Percentiles rank a stretch among this genome's conserved stretches.
phyloP scores from a whole-genome alignment of 352 stramenopile genomes.

The Phytophthora brassicae region DNA sequence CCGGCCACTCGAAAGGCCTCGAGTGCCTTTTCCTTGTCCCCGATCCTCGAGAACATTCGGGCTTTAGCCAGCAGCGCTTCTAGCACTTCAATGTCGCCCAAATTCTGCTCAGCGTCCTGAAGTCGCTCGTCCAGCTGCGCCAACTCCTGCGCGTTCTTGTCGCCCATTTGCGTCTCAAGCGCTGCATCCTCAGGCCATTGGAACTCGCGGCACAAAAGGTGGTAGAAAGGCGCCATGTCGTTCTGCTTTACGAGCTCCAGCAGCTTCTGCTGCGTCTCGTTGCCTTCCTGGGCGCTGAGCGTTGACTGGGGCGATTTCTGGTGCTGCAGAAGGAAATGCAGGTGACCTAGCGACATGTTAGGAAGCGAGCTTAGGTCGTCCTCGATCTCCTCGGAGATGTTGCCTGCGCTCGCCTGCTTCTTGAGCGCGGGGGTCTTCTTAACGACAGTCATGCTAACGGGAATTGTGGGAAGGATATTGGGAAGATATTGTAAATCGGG shows the following conservation, averaged over 20 bases:
- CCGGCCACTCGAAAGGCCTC: slow-evolving; percentile 90
- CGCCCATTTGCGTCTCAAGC: slow-evolving; percentile 61
- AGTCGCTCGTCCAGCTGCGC: slow-evolving; percentile 85
- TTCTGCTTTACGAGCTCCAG: slow-evolving; percentile 60
- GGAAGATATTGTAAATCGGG: slow-evolving; percentile 7
- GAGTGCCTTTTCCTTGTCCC: slow-evolving; percentile 90
- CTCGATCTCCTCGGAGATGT: slow-evolving; percentile 89
- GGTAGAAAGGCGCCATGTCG: slow-evolving; percentile 86
- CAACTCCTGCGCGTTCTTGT: slow-evolving; percentile 70
- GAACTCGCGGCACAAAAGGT: slow-evolving; percentile 67
- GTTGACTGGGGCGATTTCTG: slow-evolving; percentile 48
- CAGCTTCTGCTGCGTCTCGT: slow-evolving; percentile 47
- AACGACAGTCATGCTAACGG: slow-evolving; percentile 11
- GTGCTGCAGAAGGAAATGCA: slow-evolving; percentile 83
- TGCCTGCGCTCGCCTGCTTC: slow-evolving; percentile 78
- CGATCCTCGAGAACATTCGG: slow-evolving; percentile 93
- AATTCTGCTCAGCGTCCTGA: slow-evolving; percentile 93
- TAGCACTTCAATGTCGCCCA: slow-evolving; percentile 98
- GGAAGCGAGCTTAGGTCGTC: slow-evolving; percentile 76
- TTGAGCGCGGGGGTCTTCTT: slow-evolving; percentile 43
- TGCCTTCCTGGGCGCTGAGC: slow-evolving; percentile 37
- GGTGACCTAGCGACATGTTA: slow-evolving; percentile 73
- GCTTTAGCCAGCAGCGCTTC: slow-evolving; percentile 93
- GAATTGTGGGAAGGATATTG: slow-evolving; percentile 11
- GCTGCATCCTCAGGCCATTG: slow-evolving; percentile 58